Percentiles rank a stretch among this genome's conserved stretches.
phyloP scores from a whole-genome alignment of 805 yeast genomes.

The Wickerhamomyces sydowiorum region DNA sequence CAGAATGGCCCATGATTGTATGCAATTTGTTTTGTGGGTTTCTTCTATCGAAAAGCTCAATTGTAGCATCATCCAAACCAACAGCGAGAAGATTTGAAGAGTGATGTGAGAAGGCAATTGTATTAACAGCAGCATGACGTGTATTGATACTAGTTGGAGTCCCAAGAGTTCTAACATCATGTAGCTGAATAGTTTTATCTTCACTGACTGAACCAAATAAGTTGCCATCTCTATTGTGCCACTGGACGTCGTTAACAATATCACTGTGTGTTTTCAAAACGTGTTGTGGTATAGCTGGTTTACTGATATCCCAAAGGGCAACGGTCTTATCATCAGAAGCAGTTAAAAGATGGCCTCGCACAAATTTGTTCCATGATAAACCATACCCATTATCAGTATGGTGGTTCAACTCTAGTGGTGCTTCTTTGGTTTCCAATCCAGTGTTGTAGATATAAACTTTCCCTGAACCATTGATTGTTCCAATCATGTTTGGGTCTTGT shows the following conservation, averaged over 20 bases:
- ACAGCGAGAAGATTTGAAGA: slow-evolving; percentile 57
- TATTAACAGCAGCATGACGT: slow-evolving; percentile 42
- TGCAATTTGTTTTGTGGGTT: slow-evolving; percentile 45
- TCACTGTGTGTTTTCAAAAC: slow-evolving; percentile 39
- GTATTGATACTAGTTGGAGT: slow-evolving; percentile 21
- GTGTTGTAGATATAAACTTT: slow-evolving; percentile 46
- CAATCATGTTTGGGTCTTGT: slow-evolving; percentile 45
- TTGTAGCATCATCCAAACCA: slow-evolving; percentile 64
- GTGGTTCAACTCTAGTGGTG: slow-evolving; percentile 32
- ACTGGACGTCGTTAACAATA: slow-evolving; percentile 71
- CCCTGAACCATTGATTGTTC: slow-evolving; percentile 68
- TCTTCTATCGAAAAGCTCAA: slow-evolving; percentile 62
- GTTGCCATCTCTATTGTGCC: slow-evolving; percentile 49
- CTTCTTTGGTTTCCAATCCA: slow-evolving; percentile 21
- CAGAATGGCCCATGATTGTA: slow-evolving; percentile 77
- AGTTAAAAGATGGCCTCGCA: slow-evolving; percentile 46
- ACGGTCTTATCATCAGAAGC: slow-evolving; percentile 63
- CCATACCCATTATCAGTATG: slow-evolving; percentile 74
- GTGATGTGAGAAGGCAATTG: slow-evolving; percentile 60
- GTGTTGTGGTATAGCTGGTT: slow-evolving; percentile 20
- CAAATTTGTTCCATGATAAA: slow-evolving; percentile 53
- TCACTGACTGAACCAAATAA: slow-evolving; percentile 72
- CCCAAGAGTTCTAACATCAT: slow-evolving; percentile 41
- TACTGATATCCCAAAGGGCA: slow-evolving; percentile 51
- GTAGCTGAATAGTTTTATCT: slow-evolving; percentile 49